These are phyloP conservation scores for Phytopythium helicoides DNA, from an alignment of 352 stramenopile species.

Conservation along the genomic window DNA sequence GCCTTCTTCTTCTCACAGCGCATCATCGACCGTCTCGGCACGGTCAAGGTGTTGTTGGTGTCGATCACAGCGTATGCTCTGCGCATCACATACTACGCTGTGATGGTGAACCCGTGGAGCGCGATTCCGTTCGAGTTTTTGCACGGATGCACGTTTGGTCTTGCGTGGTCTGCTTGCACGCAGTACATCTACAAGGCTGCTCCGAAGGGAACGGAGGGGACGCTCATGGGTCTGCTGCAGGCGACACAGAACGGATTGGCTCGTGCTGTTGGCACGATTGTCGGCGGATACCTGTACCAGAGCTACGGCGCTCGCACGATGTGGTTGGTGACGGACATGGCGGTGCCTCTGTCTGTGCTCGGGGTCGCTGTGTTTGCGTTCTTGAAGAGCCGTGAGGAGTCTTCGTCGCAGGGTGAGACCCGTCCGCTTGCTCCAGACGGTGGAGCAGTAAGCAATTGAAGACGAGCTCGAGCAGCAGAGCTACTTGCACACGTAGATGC, in stretches of 20 bases:
- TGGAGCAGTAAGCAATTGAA: neutral
- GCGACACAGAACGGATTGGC: slow-evolving; percentile 55
- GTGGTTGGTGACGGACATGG: slow-evolving; percentile 52
- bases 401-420: neutral
- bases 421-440: slow-evolving; percentile 4
- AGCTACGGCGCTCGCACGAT: slow-evolving; percentile 47
- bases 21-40: slow-evolving; percentile 66
- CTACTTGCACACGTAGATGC: too few relatives aligned
- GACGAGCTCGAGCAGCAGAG: too few relatives aligned
- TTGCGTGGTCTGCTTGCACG: slow-evolving; percentile 70
- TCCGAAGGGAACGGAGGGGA: slow-evolving; percentile 57
- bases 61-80: slow-evolving; percentile 68
- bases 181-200: slow-evolving; percentile 73
- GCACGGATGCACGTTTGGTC: slow-evolving; percentile 69
- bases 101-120: slow-evolving; percentile 77
- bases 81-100: slow-evolving; percentile 66
- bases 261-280: slow-evolving; percentile 43
- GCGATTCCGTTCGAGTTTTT: slow-evolving; percentile 82
- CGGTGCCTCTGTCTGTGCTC: slow-evolving; percentile 45
- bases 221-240: slow-evolving; percentile 73
- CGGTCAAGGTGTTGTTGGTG: slow-evolving; percentile 67
- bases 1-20: slow-evolving; percentile 78
- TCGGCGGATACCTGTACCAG: slow-evolving; percentile 61
- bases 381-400: slow-evolving; percentile 32
- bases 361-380: slow-evolving; percentile 45